Percentiles rank a stretch among this genome's conserved stretches.
Conservation (phyloP, 164 flowering plant species). For the Cinnamomum chago region DNA sequence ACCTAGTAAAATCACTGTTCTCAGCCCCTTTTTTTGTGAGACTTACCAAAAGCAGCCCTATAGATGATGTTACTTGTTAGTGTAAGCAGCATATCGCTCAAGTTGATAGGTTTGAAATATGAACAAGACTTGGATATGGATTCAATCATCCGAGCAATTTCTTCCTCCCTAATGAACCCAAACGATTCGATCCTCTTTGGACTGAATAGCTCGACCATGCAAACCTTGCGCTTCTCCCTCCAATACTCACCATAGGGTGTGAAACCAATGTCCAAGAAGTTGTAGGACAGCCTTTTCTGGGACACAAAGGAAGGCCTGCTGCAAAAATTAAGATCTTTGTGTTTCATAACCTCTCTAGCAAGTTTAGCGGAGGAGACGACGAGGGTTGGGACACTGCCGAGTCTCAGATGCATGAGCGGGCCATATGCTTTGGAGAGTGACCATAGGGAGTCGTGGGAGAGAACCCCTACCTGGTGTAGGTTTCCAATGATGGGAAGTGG, state of each 20-base stretch:
- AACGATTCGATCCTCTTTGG: slow-evolving; percentile 17
- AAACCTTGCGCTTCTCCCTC: slow-evolving; percentile 26
- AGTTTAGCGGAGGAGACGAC: slow-evolving; percentile 21
- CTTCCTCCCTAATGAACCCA: slow-evolving; percentile 8
- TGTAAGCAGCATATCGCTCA: slow-evolving; percentile 3
- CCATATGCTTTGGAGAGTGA: slow-evolving; percentile 14
- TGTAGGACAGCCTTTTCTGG: background rate
- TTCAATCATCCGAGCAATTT: slow-evolving; percentile 10
- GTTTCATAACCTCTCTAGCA: slow-evolving; percentile 19
- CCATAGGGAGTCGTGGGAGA: background rate
- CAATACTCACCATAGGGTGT: slow-evolving; percentile 24
- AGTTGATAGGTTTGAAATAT: background rate
- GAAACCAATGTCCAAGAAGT: slow-evolving; percentile 14
- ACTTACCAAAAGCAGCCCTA: slow-evolving; percentile 10
- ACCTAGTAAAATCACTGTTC: background rate
- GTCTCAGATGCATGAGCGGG: slow-evolving; percentile 17
- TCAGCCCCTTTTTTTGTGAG: background rate
- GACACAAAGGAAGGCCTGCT: slow-evolving; percentile 12
- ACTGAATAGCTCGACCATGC: slow-evolving; percentile 12
- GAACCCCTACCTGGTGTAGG: background rate
- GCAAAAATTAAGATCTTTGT: slow-evolving; percentile 11
- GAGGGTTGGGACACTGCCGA: slow-evolving; percentile 16
- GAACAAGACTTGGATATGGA: slow-evolving; percentile 3
- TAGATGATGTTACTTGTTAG: slow-evolving; percentile 3
- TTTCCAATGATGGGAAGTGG: slow-evolving; percentile 1